Percentiles rank a stretch among this genome's conserved stretches.
These are phyloP conservation scores for Cryomyces antarcticus DNA, from an alignment of 495 filamentous ascomycete genomes.

Conservation along the genomic window DNA sequence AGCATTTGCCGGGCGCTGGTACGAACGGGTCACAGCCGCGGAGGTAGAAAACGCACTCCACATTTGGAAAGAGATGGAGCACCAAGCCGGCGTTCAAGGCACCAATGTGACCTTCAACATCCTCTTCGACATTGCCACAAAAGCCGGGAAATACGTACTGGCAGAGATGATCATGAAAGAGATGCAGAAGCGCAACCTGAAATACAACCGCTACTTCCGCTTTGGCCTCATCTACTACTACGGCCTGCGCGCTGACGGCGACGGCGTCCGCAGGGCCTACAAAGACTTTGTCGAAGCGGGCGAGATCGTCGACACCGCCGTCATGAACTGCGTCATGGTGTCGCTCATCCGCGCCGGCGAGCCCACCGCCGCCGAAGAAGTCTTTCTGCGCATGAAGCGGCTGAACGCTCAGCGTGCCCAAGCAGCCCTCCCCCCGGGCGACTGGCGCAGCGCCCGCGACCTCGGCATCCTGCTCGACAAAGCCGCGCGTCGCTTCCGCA, in stretches of 20 bases:
- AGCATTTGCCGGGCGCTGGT: conserved; percentile 51
- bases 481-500: conserved; percentile 30
- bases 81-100: conserved; percentile 36
- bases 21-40: conserved; percentile 33
- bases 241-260: conserved; percentile 46
- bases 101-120: conserved; percentile 72
- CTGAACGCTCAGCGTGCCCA: conserved; percentile 23
- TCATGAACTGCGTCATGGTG: conserved; percentile 66
- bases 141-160: conserved; percentile 59
- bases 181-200: conserved; percentile 45
- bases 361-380: conserved; percentile 43
- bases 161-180: conserved; percentile 70
- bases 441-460: conserved; percentile 13
- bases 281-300: conserved; percentile 55
- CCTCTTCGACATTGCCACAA: conserved; percentile 73
- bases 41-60: conserved; percentile 55
- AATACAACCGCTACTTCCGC: conserved; percentile 52
- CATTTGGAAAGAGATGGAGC: conserved; percentile 82
- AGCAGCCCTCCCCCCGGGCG: conserved; percentile 17
- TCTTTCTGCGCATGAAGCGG: conserved; percentile 66
- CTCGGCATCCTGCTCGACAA: conserved; percentile 22
- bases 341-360: conserved; percentile 59
- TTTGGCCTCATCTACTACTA: conserved; percentile 65
- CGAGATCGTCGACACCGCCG: conserved; percentile 72
- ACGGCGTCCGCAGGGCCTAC: conserved; percentile 51